Evolutionary conservation across 1,139 yeast species (phyloP), one percentile per base, ranked within the genome.

Genomic region (Scheffersomyces parashehatae): DNA sequence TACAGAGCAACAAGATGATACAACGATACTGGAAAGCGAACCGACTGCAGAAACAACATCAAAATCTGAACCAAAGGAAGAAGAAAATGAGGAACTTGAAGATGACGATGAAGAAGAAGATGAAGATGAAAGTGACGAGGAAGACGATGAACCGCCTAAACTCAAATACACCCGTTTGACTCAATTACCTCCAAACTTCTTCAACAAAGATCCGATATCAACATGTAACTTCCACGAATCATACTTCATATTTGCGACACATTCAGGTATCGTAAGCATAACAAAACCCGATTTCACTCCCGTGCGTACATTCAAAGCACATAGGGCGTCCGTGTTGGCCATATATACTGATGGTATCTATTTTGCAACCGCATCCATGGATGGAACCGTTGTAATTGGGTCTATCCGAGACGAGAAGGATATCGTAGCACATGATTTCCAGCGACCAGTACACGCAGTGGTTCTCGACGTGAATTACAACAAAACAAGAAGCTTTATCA

Each of bases 351-450:
- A 89, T 56, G 95, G 95, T 0, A 64, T 65, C 10, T 82, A 75
- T 54, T 81, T 91, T 52, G 95, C 91, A 0, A 84, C 95, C 0
- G 96, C 91, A 0, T 89, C 97, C 0, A 85, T 91, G 73, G 98
- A 93, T 59, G 98, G 99, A 0, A 87, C 96, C 0, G 86, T 91
- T 0, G 90, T 88, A 0, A 79, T 91, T 9, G 95, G 96, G 0
- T 79, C 91, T 0, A 69, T 87, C 0, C 49, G 52, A 1, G 89
- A 85, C 47, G 81, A 78, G 14, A 69, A 74, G 28, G 95, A 85
- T 53, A 79, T 86, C 3, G 73, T 79, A 0, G 90, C 90, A 2
- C 86, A 81, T 52, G 95, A 90, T 61, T 88, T 90, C 62, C 85
- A 87, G 55, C 69, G 98, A 29, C 98, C 99, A 0, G 80, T 95